phyloP scores from a whole-genome alignment of 169 alveolate genomes.

The Cryptosporidium canis region DNA sequence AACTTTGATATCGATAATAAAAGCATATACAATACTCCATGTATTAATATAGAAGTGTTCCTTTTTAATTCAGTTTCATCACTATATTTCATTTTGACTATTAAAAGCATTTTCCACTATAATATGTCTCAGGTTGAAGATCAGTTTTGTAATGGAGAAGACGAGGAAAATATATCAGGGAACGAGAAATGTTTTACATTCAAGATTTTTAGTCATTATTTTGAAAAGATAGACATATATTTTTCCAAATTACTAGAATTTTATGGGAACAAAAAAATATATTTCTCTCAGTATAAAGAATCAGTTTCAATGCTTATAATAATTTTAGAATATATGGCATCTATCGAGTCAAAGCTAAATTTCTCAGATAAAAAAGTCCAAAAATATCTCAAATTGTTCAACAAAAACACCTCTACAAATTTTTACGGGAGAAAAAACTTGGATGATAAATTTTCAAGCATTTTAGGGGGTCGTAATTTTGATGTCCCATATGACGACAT shows the following conservation, averaged over 20 bases:
- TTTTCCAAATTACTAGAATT: conserved; percentile 1
- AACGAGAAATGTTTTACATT: not conserved
- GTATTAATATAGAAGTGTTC: conserved; percentile 12
- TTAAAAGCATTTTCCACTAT: conserved; percentile 11
- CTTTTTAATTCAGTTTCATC: not conserved
- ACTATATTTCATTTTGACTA: conserved; percentile 14
- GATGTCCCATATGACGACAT: not conserved
- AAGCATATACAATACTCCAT: not conserved
- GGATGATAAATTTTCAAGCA: not conserved
- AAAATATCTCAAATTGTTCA: conserved; percentile 17
- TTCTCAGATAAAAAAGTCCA: conserved; percentile 2
- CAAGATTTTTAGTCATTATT: not conserved
- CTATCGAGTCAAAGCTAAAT: not conserved
- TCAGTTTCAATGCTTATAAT: conserved; percentile 13
- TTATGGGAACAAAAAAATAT: conserved; percentile 1
- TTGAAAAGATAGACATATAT: not conserved
- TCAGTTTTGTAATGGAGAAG: not conserved
- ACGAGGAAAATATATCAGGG: not conserved
- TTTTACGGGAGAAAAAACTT: conserved; percentile 9
- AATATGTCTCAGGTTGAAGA: conserved; percentile 3
- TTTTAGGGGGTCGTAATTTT: not conserved
- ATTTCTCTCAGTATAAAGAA: conserved; percentile 15
- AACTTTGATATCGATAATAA: not conserved
- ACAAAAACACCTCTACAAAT: conserved; percentile 1
- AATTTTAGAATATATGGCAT: conserved; percentile 35